These are phyloP conservation scores for Ceratocystis harringtonii DNA, from an alignment of 2,329 filamentous ascomycete species.

Conservation along the genomic window DNA sequence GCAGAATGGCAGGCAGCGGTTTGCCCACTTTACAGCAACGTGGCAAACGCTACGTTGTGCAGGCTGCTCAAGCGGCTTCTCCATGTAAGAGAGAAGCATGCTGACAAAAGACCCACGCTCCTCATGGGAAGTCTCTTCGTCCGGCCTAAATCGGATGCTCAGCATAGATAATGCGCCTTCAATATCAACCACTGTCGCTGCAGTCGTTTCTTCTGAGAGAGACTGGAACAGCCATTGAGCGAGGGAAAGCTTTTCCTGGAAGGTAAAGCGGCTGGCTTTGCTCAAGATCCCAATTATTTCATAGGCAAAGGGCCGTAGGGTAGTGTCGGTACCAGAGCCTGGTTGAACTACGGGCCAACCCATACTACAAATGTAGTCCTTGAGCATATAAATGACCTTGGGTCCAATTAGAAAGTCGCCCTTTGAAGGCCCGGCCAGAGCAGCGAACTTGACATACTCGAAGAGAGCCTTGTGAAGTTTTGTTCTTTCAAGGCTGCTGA, in stretches of 20 bases:
- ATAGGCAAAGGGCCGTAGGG: slow-evolving; percentile 66
- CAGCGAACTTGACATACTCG: slow-evolving; percentile 74
- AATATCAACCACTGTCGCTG: slow-evolving; percentile 68
- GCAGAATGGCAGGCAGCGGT: slow-evolving; percentile 66
- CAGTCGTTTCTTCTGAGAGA: slow-evolving; percentile 61
- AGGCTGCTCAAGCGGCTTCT: slow-evolving; percentile 32
- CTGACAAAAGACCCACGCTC: slow-evolving; percentile 26
- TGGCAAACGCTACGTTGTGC: slow-evolving; percentile 62
- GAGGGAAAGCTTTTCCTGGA: slow-evolving; percentile 40
- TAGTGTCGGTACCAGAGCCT: slow-evolving; percentile 42
- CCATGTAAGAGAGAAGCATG: slow-evolving; percentile 56
- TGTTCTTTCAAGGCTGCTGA: slow-evolving; percentile 53
- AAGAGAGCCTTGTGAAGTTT: slow-evolving; percentile 76
- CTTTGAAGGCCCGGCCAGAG: slow-evolving; percentile 49
- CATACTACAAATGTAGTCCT: slow-evolving; percentile 59
- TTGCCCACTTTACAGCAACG: slow-evolving; percentile 75
- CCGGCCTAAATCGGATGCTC: slow-evolving; percentile 30
- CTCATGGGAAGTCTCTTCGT: slow-evolving; percentile 14
- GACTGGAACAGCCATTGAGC: slow-evolving; percentile 67
- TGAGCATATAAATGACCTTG: slow-evolving; percentile 52
- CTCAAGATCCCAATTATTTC: slow-evolving; percentile 78
- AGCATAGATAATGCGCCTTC: slow-evolving; percentile 76
- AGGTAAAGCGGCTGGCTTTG: slow-evolving; percentile 43
- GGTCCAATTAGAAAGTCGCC: slow-evolving; percentile 51
- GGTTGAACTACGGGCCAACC: slow-evolving; percentile 63